Evolutionary conservation across 2,329 filamentous ascomycete genomes (phyloP).

Genomic region (Monilinia vaccinii-corymbosi): DNA sequence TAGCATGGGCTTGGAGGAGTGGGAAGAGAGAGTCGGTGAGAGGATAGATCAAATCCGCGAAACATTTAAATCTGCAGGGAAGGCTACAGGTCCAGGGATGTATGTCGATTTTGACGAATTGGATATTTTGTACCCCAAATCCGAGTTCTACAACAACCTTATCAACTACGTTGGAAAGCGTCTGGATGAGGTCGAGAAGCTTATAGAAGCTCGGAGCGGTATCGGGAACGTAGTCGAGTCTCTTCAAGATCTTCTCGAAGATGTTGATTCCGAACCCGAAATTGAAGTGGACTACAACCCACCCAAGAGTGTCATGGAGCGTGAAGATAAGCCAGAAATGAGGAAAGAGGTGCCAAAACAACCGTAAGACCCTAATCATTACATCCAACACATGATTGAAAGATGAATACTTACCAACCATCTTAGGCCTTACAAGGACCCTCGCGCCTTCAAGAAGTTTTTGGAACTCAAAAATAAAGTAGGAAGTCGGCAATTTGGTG

Average conservation of each 20-base stretch:
- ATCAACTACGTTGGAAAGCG: constrained; percentile 39
- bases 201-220: constrained; percentile 36
- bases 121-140: constrained; percentile 40
- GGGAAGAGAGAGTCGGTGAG: background rate
- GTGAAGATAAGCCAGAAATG: background rate
- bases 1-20: background rate
- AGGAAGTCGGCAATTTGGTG: background rate
- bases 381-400: background rate
- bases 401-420: background rate
- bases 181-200: constrained; percentile 35
- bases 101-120: constrained; percentile 36
- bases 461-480: background rate
- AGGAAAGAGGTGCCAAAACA: background rate
- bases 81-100: constrained; percentile 22
- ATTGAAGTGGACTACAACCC: constrained; percentile 14
- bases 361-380: background rate
- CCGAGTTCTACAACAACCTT: constrained; percentile 35
- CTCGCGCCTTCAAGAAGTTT: background rate
- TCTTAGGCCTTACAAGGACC: background rate
- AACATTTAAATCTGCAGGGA: constrained; percentile 29
- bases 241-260: constrained; percentile 30
- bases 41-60: constrained; percentile 32
- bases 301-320: background rate
- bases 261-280: constrained; percentile 19
- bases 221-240: constrained; percentile 25